Conservation (phyloP, 106 monocot genomes). For the Chionographis japonica region DNA sequence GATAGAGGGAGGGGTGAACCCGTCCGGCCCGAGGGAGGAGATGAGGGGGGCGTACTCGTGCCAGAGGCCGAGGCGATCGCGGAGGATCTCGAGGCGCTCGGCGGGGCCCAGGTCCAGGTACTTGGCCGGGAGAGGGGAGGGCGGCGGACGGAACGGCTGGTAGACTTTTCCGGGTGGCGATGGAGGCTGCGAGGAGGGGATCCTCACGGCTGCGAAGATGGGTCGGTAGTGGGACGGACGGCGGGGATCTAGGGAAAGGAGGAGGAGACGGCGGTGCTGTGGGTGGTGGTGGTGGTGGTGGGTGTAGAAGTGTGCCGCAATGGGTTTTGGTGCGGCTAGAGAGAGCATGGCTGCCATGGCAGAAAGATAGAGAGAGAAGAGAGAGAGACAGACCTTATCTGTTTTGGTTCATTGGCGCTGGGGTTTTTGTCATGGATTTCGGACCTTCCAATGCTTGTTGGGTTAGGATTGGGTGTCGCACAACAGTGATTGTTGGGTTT, state of each 20-base stretch:
- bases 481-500: no score
- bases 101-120: slow-evolving; percentile 43
- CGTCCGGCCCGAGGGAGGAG: slow-evolving; percentile 57
- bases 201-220: neutral
- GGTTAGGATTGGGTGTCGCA: no score
- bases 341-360: slow-evolving; percentile 3
- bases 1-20: slow-evolving; percentile 77
- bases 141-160: slow-evolving; percentile 92
- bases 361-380: neutral
- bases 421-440: no score
- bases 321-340: slow-evolving; percentile 8
- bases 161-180: slow-evolving; percentile 52
- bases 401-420: neutral
- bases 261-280: neutral
- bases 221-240: neutral
- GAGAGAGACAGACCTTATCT: neutral
- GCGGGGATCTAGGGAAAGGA: neutral
- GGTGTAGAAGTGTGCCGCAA: neutral
- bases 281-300: neutral
- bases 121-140: slow-evolving; percentile 58
- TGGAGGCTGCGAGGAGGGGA: slow-evolving; percentile 48
- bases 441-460: no score
- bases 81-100: slow-evolving; percentile 74
- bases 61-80: slow-evolving; percentile 85
- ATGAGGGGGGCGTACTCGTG: slow-evolving; percentile 87